A percentile compares a stretch with the other conserved stretches of the same genome.
Evolutionary conservation across 2,329 filamentous ascomycete genomes (phyloP).

Genomic region (Aspergillus pseudonomiae): DNA sequence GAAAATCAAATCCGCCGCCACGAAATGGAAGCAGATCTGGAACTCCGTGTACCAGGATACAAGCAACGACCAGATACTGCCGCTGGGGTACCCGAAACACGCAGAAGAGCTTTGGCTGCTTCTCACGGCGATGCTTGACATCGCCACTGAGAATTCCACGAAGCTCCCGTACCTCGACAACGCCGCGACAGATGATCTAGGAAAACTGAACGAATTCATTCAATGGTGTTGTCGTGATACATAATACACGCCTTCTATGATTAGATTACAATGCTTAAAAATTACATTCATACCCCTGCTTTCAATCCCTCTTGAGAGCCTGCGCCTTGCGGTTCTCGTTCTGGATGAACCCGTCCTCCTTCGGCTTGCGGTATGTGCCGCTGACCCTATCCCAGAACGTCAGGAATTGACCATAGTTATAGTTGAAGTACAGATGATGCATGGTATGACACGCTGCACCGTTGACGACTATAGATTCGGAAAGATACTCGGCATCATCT

Average conservation of each 20-base stretch:
- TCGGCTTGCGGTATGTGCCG: conserved; percentile 56
- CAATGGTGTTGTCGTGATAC: conserved; percentile 20
- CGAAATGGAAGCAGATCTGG: conserved; percentile 35
- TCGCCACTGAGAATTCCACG: conserved; percentile 16
- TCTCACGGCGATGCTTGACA: conserved; percentile 30
- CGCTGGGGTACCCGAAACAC: conserved; percentile 36
- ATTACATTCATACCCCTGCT: conserved; percentile 1
- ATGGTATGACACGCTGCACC: conserved; percentile 91
- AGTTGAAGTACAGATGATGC: conserved; percentile 86
- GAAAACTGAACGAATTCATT: conserved; percentile 35
- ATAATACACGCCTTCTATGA: background rate
- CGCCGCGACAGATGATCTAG: conserved; percentile 33
- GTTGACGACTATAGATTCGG: conserved; percentile 83
- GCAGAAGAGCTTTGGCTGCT: conserved; percentile 37
- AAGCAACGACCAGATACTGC: conserved; percentile 26
- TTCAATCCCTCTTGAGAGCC: background rate
- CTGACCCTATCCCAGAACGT: conserved; percentile 89
- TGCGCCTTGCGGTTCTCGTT: background rate
- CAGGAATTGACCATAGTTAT: conserved; percentile 94
- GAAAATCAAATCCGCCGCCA: conserved; percentile 29
- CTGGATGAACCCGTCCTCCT: conserved; percentile 13
- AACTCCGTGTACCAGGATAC: conserved; percentile 17
- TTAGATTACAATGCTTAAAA: background rate
- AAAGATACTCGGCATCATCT: conserved; percentile 90
- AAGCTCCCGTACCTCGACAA: conserved; percentile 30